Conservation (phyloP, 306 rosid genomes). For the Calophaca sinica region DNA sequence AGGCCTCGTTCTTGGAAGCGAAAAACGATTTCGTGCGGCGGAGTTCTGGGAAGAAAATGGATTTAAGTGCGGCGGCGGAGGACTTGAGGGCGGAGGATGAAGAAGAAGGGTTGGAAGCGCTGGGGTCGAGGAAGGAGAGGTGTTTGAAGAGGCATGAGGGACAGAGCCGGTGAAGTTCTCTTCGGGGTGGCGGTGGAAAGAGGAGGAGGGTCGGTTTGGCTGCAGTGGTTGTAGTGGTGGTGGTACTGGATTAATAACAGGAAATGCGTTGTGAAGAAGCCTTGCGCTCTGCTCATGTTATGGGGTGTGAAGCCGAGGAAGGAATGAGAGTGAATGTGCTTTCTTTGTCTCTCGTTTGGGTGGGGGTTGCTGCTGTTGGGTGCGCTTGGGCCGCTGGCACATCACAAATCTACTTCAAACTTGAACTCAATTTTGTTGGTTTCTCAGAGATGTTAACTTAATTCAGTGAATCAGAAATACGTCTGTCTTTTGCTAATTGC, state of each 20-base stretch:
- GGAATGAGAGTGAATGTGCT: not conserved
- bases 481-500: constrained; percentile 36
- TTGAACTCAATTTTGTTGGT: constrained; percentile 24
- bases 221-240: too few relatives aligned
- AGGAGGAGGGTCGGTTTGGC: constrained; percentile 42
- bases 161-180: constrained; percentile 90
- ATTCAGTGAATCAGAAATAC: constrained; percentile 26
- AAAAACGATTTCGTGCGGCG: constrained; percentile 89
- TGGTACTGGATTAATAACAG: constrained; percentile 59
- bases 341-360: too few relatives aligned
- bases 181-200: constrained; percentile 83
- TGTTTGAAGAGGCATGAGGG: constrained; percentile 98
- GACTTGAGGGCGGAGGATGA: constrained; percentile 67
- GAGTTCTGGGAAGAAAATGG: constrained; percentile 84
- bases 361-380: too few relatives aligned
- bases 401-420: constrained; percentile 5
- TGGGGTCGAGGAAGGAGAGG: constrained; percentile 77
- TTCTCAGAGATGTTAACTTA: constrained; percentile 5
- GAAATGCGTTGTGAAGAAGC: constrained; percentile 25
- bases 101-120: constrained; percentile 47
- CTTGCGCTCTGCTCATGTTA: constrained; percentile 69
- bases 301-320: too few relatives aligned
- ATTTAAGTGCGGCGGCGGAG: constrained; percentile 76
- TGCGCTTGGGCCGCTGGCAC: constrained; percentile 53
- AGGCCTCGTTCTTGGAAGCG: constrained; percentile 82